Base-by-base conservation (phyloP, 495 filamentous ascomycete species). In the Aspergillus saccharolyticus region DNA sequence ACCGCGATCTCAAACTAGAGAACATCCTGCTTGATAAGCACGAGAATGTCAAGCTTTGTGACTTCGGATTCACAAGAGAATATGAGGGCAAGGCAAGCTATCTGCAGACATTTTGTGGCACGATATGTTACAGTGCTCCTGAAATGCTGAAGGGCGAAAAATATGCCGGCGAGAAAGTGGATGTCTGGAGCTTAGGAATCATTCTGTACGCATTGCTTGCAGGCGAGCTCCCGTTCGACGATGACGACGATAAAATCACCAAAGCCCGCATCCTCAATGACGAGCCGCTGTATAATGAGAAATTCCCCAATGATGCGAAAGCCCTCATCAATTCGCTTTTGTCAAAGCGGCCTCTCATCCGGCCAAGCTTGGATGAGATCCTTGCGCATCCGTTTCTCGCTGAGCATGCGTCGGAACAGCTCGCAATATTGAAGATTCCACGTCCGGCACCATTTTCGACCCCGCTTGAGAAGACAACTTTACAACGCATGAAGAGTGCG, bases 71-170 rank as follows among this genome's bases (percentile, higher is more conserved):
- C 67, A 98, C 94, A 12, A 80, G 94, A 56, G 94, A 98, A 71
- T 98, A 98, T 70, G 91, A 97, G 67, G 91, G 91, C 22, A 94
- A 93, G 61, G 81, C 91, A 52, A 97, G 90, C 74, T 94, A 97
- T 64, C 73, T 98, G 52, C 94, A 97, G 69, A 98, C 94, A 1
- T 98, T 96, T 70, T 98, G 94, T 72, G 94, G 94, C 16, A 98
- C 94, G 3, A 86, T 98, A 58, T 97, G 92, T 74, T 98, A 98
- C 72, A 96, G 90, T 57, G 94, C 94, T 8, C 94, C 94, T 2
- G 94, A 98, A 68, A 97, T 98, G 94, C 80, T 98, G 33, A 96
- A 94, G 68, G 95, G 91, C 42, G 94, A 98, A 72, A 97, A 95
- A 68, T 98, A 98, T 67, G 92, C 91, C 0, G 92, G 91, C 1